These are phyloP conservation scores for Conticribra guillardii DNA, from an alignment of 108 stramenopile species.

Conservation along the genomic window DNA sequence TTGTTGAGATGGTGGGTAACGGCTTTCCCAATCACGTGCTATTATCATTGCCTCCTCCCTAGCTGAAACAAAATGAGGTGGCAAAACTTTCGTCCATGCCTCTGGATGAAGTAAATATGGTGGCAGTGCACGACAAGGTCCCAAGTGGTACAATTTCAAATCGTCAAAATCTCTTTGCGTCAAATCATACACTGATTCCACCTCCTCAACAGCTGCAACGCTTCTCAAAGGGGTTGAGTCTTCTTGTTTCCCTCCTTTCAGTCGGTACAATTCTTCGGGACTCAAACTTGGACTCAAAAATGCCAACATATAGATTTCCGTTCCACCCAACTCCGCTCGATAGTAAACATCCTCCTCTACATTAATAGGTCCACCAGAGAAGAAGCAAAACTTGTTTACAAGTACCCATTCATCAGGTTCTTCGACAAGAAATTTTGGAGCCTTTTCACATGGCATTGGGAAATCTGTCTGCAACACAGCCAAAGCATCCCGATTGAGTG, in stretches of 20 bases:
- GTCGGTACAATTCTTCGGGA: slow-evolving; percentile 79
- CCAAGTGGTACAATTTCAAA: slow-evolving; percentile 85
- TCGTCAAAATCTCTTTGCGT: slow-evolving; percentile 86
- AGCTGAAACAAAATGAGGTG: slow-evolving; percentile 77
- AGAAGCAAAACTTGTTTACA: slow-evolving; percentile 90
- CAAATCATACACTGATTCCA: slow-evolving; percentile 86
- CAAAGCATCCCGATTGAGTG: slow-evolving; percentile 78
- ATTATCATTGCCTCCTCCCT: slow-evolving; percentile 69
- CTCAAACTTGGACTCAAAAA: slow-evolving; percentile 83
- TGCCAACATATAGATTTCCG: slow-evolving; percentile 86
- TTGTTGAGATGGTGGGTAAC: slow-evolving; percentile 19
- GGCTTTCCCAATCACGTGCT: slow-evolving; percentile 65
- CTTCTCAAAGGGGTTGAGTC: slow-evolving; percentile 59
- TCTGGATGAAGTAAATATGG: slow-evolving; percentile 79
- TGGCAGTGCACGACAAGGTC: slow-evolving; percentile 85
- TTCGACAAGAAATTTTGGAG: slow-evolving; percentile 64
- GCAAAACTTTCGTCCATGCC: slow-evolving; percentile 85
- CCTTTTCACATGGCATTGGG: slow-evolving; percentile 78
- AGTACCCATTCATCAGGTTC: slow-evolving; percentile 84
- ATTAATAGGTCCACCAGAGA: slow-evolving; percentile 90
- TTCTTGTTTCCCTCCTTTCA: slow-evolving; percentile 39
- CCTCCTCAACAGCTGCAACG: slow-evolving; percentile 71
- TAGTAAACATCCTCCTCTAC: slow-evolving; percentile 90
- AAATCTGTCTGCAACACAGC: slow-evolving; percentile 86
- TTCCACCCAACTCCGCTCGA: slow-evolving; percentile 85